phyloP scores from a whole-genome alignment of 1,284 basidiomycete species.

The Melampsora larici-populina region DNA sequence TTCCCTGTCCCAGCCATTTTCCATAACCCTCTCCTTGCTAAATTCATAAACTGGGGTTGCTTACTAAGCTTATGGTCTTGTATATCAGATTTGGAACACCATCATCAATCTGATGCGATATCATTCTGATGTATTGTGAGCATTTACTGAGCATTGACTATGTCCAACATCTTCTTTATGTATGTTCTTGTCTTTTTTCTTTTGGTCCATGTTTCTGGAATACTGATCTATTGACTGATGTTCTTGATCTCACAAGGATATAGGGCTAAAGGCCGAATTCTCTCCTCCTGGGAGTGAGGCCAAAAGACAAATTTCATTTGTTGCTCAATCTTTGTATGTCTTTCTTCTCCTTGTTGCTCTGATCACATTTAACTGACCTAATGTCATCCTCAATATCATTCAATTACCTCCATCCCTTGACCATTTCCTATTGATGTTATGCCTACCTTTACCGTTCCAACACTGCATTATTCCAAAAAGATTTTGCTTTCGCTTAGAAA shows the following conservation, averaged over 20 bases:
- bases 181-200: not conserved
- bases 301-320: constrained; percentile 91
- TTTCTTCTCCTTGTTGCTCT: not conserved
- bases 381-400: not conserved
- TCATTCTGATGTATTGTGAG: constrained; percentile 99
- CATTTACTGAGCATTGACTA: too few species aligned
- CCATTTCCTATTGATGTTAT: constrained; percentile 89
- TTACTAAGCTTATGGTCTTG: constrained; percentile 93
- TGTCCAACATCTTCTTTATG: too few species aligned
- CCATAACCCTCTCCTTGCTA: too few species aligned
- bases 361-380: too few species aligned
- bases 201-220: not conserved
- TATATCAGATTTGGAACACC: constrained; percentile 96
- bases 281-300: constrained; percentile 89
- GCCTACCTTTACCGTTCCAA: constrained; percentile 94
- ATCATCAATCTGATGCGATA: too few species aligned
- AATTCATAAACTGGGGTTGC: too few species aligned
- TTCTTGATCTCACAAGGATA: constrained; percentile 92
- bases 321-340: constrained; percentile 72
- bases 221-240: constrained; percentile 76
- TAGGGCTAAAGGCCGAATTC: constrained; percentile 79
- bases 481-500: constrained; percentile 87
- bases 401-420: constrained; percentile 78
- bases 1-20: too few species aligned
- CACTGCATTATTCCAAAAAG: constrained; percentile 95